These are phyloP conservation scores for Tricholoma sp. DNA, from an alignment of 768 basidiomycete genomes.

Conservation along the genomic window DNA sequence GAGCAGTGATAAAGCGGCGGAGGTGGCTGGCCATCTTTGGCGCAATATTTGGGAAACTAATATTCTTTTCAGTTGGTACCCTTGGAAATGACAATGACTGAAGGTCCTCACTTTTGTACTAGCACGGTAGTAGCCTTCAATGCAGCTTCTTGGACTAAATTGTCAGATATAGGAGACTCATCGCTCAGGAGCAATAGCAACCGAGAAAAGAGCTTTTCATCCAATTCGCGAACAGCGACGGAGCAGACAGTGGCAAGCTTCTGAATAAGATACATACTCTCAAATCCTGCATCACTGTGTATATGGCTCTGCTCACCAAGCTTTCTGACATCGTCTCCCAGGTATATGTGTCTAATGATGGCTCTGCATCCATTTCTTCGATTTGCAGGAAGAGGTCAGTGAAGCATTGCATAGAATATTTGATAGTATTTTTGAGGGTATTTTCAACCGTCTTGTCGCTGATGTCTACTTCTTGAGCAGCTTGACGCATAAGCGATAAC, in stretches of 20 bases:
- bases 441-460: conserved; percentile 30
- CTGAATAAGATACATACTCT: conserved; percentile 31
- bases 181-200: conserved; percentile 75
- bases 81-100: not conserved
- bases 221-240: conserved; percentile 62
- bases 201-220: conserved; percentile 62
- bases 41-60: conserved; percentile 79
- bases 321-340: conserved; percentile 94
- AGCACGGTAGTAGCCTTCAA: conserved; percentile 80
- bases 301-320: conserved; percentile 41
- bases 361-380: conserved; percentile 77
- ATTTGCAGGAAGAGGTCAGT: conserved; percentile 74
- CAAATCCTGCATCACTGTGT: not conserved
- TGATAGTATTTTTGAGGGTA: conserved; percentile 43
- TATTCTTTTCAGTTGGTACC: not conserved
- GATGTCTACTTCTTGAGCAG: conserved; percentile 38
- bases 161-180: conserved; percentile 76
- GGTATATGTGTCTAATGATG: conserved; percentile 79
- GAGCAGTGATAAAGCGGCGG: conserved; percentile 84
- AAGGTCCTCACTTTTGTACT: conserved; percentile 62
- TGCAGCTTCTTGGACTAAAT: conserved; percentile 85
- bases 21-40: conserved; percentile 70
- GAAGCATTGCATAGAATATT: conserved; percentile 70
- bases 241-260: conserved; percentile 85
- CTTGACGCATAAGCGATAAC: conserved; percentile 57